Evolutionary conservation across 1,284 basidiomycete genomes (phyloP), one percentile per base, ranked within the genome.

Genomic region (Melampsora abietis-canadensis): DNA sequence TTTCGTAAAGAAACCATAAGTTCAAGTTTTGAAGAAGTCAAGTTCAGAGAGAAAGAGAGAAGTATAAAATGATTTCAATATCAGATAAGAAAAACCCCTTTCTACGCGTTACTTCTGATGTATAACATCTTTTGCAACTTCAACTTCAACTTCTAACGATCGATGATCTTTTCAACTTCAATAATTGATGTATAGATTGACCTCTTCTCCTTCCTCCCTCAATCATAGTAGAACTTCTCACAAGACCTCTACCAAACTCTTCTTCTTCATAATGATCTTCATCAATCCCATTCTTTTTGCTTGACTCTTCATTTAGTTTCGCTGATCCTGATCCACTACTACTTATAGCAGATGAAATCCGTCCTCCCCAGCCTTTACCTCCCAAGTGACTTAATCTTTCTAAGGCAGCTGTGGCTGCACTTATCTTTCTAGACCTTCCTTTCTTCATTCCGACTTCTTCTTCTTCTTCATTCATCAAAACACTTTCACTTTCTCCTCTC

Each of bases 361-460:
- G 19, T 14, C 51, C n/a, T 27, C 51, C 51, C 51, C 51, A 54
- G 14, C 51, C 21, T n/a, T 14, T n/a, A 27, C 51, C 51, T 14
- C 51, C 51, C 6, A 54, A 54, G 6, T 62, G 60, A 34, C 60
- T 62, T 10, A 62, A 34, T 34, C 60, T 19, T 30, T 62, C 60
- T 19, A 62, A 34, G 4, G 60, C 60, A 17, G 60, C 60, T 30
- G 60, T 27, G 4, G 60, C 60, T 19, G 24, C 34, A 30, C n/a
- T 31, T 12, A 30, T 24, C 21, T 19, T 30, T n/a, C 60, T 31
- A 24, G 19, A 19, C 17, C 31, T 30, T 31, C 4, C 31, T 62
- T 34, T 62, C 51, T 27, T n/a, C n/a, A n/a, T n/a, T n/a, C 51
- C 51, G 1, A 6, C 17, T n/a, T 54, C 51, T 54, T 54, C n/a